Percentiles rank a stretch among this genome's conserved stretches.
Conservation (phyloP, 192 early-diverging fungal species). For the Entomortierella beljakovae region DNA sequence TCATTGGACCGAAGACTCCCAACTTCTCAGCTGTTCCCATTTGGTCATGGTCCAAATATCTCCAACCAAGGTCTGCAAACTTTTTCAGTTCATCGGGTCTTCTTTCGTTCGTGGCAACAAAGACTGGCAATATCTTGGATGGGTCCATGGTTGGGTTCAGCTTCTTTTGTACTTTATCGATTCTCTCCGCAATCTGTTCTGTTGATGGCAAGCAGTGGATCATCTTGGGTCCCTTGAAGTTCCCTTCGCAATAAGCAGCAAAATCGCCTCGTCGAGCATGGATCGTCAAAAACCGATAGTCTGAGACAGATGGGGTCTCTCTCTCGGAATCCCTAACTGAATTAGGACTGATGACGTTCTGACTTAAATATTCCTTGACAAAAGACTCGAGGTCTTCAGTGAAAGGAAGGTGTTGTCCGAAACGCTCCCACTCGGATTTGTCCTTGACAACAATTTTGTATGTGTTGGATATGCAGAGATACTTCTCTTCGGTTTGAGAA, state of each 20-base stretch:
- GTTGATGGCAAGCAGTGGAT: slow-evolving; percentile 46
- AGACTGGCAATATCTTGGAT: slow-evolving; percentile 37
- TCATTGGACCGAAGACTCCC: slow-evolving; percentile 46
- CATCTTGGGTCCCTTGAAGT: slow-evolving; percentile 32
- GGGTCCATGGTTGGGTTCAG: slow-evolving; percentile 27
- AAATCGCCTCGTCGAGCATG: slow-evolving; percentile 50
- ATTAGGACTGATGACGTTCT: slow-evolving; percentile 23
- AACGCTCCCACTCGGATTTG: slow-evolving; percentile 50
- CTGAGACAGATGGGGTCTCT: neutral
- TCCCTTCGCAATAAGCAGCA: slow-evolving; percentile 25
- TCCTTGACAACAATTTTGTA: slow-evolving; percentile 53
- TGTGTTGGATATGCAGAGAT: slow-evolving; percentile 48
- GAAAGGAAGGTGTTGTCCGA: slow-evolving; percentile 42
- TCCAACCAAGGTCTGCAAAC: slow-evolving; percentile 48
- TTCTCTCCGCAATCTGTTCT: slow-evolving; percentile 38
- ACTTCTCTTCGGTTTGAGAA: slow-evolving; percentile 18
- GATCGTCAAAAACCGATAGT: slow-evolving; percentile 27
- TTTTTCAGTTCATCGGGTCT: slow-evolving; percentile 42
- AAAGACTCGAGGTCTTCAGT: slow-evolving; percentile 38
- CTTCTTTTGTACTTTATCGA: slow-evolving; percentile 22
- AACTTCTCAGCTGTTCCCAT: slow-evolving; percentile 37
- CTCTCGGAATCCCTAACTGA: slow-evolving; percentile 21
- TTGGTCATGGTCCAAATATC: slow-evolving; percentile 27
- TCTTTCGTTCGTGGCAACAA: slow-evolving; percentile 50
- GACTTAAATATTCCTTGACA: slow-evolving; percentile 27